Conservation (phyloP, 2,329 filamentous ascomycete genomes). For the Cladophialophora psammophila region DNA sequence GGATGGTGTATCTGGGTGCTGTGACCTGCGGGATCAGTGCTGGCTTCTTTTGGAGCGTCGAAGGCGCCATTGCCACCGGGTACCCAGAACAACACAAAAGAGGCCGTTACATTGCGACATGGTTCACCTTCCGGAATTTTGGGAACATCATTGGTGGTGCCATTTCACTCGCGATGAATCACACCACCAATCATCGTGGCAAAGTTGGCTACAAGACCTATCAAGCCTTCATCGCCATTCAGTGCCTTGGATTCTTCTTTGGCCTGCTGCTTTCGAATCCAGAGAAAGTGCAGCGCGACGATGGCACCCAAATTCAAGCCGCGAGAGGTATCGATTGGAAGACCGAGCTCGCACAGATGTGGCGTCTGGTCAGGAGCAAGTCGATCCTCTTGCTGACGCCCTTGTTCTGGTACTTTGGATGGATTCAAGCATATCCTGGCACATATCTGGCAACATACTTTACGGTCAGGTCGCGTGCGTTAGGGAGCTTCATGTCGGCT, state of each 20-base stretch:
- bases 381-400: constrained; percentile 50
- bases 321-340: constrained; percentile 43
- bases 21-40: constrained; percentile 52
- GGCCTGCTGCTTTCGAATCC: constrained; percentile 55
- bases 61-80: constrained; percentile 53
- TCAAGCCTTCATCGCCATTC: constrained; percentile 49
- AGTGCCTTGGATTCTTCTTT: constrained; percentile 55
- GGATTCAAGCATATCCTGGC: constrained; percentile 51
- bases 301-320: constrained; percentile 50
- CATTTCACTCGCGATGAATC: constrained; percentile 60
- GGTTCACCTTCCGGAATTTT: constrained; percentile 61
- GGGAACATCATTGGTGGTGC: constrained; percentile 62
- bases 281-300: constrained; percentile 53
- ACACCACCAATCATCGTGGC: constrained; percentile 51
- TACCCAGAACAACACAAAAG: constrained; percentile 57
- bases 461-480: constrained; percentile 51
- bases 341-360: constrained; percentile 48
- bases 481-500: constrained; percentile 49
- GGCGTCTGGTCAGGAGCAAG: constrained; percentile 45
- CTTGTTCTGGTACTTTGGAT: constrained; percentile 47
- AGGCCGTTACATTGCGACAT: constrained; percentile 57
- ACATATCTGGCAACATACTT: constrained; percentile 56
- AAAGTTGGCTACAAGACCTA: constrained; percentile 56
- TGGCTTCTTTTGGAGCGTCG: constrained; percentile 51
- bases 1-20: constrained; percentile 55